These are phyloP conservation scores for Alternaria ventricosa DNA, from an alignment of 2,329 filamentous ascomycete species.

Conservation along the genomic window DNA sequence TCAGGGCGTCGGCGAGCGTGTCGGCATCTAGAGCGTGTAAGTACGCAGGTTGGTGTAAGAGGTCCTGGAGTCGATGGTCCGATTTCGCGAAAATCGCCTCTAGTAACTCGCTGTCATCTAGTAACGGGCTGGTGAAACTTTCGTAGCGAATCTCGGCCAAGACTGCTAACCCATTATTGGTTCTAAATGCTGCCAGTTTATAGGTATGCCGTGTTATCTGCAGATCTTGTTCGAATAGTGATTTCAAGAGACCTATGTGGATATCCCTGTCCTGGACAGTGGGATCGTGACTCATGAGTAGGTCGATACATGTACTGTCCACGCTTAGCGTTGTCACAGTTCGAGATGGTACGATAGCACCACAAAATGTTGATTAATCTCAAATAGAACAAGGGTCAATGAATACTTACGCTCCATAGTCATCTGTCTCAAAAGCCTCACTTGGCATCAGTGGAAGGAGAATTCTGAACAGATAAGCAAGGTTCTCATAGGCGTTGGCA, in stretches of 20 bases:
- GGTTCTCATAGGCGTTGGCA: not conserved
- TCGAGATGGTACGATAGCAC: not conserved
- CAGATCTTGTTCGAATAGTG: not conserved
- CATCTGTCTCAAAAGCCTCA: not conserved
- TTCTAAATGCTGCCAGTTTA: fast-evolving
- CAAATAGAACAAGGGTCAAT: not conserved
- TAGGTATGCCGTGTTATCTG: not conserved
- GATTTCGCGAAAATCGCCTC: not conserved
- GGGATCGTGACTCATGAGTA: no score
- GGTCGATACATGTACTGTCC: not conserved
- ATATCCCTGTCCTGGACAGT: no score
- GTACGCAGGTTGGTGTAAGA: not conserved
- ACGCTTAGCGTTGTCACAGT: not conserved
- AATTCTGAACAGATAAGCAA: not conserved
- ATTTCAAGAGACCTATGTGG: fast-evolving
- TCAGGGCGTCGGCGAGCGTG: fast-evolving
- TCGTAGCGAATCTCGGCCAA: not conserved
- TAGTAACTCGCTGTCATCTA: not conserved
- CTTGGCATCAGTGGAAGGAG: not conserved
- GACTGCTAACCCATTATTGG: no score
- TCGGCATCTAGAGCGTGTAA: fast-evolving
- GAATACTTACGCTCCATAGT: fast-evolving
- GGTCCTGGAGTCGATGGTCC: not conserved
- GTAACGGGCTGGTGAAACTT: not conserved
- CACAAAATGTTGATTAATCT: fast-evolving